Evolutionary conservation across 2,329 filamentous ascomycete species (phyloP), one percentile per base, ranked within the genome.

Genomic region (Talaromyces sp.): DNA sequence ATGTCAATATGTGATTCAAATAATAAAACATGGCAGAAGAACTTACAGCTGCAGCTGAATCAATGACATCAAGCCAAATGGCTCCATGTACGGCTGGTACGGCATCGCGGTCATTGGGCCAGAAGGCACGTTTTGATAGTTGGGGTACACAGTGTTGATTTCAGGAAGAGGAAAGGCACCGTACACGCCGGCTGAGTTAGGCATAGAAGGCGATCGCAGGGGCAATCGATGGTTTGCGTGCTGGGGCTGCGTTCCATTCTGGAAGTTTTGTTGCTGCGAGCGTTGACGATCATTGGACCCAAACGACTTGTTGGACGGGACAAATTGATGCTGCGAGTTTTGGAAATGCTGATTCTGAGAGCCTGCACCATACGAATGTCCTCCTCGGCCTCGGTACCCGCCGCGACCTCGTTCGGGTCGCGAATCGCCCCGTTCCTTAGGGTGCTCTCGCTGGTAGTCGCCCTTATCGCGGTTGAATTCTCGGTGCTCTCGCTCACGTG

Each of bases 121-220:
- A 38, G 83, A 75, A 63, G 81, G 81, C 66, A 83, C 77, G 59
- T 77, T 73, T 31, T 77, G 74, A 66, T 86, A 87, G 57, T 83
- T 83, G 65, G 41, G 56, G 26, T 85, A 86, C 74, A 85, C 79
- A 38, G 78, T 77, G 60, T 78, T 77, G 56, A 81, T 75, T 63
- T 81, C 83, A 8, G 74, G 73, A 62, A 71, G 70, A 48, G 71
- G 68, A 65, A 77, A 77, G 53, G 76, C 77, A 59, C 74, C 74
- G 69, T 83, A 88, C 63, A 80, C 75, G 31, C 74, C 73, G 38
- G 65, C 69, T 19, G 82, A 80, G 43, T 80, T 80, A 2, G 85
- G 83, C 66, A 88, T 81, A 1, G 86, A 88, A 64, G 87, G 85
- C 27, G 86, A 85, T 58, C 86, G 80, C 62, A 82, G 73, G 54